Conservation (phyloP, 2,329 filamentous ascomycete genomes). For the Lachnellula subtilissima region DNA sequence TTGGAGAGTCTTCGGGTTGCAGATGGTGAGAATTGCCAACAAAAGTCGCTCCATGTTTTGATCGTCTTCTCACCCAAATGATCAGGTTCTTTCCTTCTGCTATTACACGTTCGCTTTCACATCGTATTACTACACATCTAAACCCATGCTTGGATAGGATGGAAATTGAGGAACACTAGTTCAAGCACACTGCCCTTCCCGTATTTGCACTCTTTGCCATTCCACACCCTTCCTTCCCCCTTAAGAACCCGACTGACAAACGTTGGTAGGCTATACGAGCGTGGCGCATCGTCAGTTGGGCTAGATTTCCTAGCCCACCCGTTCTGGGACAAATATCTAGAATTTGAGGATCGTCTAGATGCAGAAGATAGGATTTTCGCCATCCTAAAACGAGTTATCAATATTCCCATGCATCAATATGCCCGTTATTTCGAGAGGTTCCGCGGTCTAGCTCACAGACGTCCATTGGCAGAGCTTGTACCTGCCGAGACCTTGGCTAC, state of each 20-base stretch:
- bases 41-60: constrained; percentile 50
- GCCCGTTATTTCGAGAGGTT: constrained; percentile 92
- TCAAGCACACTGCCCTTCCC: constrained; percentile 51
- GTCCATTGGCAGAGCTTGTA: constrained; percentile 69
- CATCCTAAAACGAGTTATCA: constrained; percentile 75
- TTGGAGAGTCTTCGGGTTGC: constrained; percentile 40
- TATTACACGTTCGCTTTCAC: constrained; percentile 42
- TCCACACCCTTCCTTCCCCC: constrained; percentile 23
- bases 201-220: constrained; percentile 55
- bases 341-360: constrained; percentile 90
- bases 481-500: constrained; percentile 61
- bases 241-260: constrained; percentile 20
- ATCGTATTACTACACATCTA: constrained; percentile 33
- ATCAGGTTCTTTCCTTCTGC: constrained; percentile 55
- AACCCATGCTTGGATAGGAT: constrained; percentile 36
- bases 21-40: constrained; percentile 70
- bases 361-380: constrained; percentile 78
- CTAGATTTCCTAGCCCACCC: constrained; percentile 58
- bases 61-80: constrained; percentile 60
- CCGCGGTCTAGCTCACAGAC: constrained; percentile 66
- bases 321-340: constrained; percentile 98
- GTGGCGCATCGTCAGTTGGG: constrained; percentile 77
- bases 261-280: constrained; percentile 75
- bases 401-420: constrained; percentile 94
- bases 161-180: constrained; percentile 45